Conservation (phyloP, 2,329 filamentous ascomycete species). For the Phialophora tarda region DNA sequence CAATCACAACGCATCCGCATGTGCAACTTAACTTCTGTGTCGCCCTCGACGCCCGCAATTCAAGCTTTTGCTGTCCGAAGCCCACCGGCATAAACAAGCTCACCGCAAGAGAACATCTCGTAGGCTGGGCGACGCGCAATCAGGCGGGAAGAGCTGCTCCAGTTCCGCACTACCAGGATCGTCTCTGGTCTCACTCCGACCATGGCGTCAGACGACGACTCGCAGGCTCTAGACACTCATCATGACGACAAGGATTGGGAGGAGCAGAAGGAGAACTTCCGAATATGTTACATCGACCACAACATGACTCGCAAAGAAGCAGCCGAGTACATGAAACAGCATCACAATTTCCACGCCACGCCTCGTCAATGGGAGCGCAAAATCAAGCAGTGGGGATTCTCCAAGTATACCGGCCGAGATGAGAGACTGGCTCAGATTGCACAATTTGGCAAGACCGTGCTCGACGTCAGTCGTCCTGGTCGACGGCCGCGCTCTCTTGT, state of each 20-base stretch:
- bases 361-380: constrained; percentile 40
- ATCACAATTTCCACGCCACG: constrained; percentile 37
- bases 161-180: not conserved
- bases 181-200: not conserved
- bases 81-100: not conserved
- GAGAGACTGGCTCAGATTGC: constrained; percentile 36
- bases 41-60: not conserved
- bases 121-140: not conserved
- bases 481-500: constrained; percentile 34
- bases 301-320: constrained; percentile 38
- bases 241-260: constrained; percentile 40
- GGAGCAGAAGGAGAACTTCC: constrained; percentile 36
- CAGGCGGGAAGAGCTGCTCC: constrained; percentile 19
- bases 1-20: constrained; percentile 9
- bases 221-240: constrained; percentile 27
- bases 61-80: not conserved
- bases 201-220: constrained; percentile 37
- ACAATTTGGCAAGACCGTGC: constrained; percentile 33
- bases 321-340: constrained; percentile 32
- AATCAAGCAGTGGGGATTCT: constrained; percentile 39
- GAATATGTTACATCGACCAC: constrained; percentile 36
- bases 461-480: constrained; percentile 36
- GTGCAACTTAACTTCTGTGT: constrained; percentile 1
- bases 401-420: constrained; percentile 37
- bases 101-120: not conserved